phyloP scores from a whole-genome alignment of 2,329 filamentous ascomycete genomes.

The Neofusicoccum sp. region DNA sequence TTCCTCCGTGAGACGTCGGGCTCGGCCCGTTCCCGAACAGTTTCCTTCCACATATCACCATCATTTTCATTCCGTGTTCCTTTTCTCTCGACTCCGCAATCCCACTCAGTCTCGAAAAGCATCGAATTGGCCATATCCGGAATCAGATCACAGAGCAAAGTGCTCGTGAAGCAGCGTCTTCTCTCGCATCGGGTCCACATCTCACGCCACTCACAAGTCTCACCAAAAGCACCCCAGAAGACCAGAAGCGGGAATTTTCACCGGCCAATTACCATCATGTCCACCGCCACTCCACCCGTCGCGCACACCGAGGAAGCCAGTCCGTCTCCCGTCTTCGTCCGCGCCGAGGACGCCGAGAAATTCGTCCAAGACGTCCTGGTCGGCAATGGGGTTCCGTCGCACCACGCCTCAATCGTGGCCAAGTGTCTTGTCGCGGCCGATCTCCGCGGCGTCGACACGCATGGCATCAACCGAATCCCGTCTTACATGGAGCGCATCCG shows the following conservation, averaged over 20 bases:
- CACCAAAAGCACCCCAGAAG: background rate
- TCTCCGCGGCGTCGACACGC: slow-evolving; percentile 75
- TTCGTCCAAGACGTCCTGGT: slow-evolving; percentile 57
- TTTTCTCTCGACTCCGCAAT: background rate
- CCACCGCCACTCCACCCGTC: background rate
- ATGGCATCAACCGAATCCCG: slow-evolving; percentile 74
- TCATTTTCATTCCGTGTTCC: background rate
- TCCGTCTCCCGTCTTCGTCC: slow-evolving; percentile 21
- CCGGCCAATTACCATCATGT: background rate
- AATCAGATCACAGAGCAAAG: background rate
- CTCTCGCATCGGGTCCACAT: background rate
- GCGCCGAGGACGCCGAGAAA: slow-evolving; percentile 29
- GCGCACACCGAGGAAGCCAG: background rate
- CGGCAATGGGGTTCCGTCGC: slow-evolving; percentile 59
- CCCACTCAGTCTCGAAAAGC: too few relatives aligned
- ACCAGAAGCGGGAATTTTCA: background rate
- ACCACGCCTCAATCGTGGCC: slow-evolving; percentile 64
- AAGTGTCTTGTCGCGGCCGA: slow-evolving; percentile 70
- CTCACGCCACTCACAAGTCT: background rate
- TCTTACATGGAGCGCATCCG: slow-evolving; percentile 74
- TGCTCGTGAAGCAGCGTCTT: background rate
- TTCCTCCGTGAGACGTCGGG: background rate
- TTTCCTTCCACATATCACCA: background rate
- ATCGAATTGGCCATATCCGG: too few relatives aligned
- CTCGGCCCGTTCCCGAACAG: background rate